These are phyloP conservation scores for Boletellus sp. DNA, from an alignment of 768 basidiomycete species.

Conservation along the genomic window DNA sequence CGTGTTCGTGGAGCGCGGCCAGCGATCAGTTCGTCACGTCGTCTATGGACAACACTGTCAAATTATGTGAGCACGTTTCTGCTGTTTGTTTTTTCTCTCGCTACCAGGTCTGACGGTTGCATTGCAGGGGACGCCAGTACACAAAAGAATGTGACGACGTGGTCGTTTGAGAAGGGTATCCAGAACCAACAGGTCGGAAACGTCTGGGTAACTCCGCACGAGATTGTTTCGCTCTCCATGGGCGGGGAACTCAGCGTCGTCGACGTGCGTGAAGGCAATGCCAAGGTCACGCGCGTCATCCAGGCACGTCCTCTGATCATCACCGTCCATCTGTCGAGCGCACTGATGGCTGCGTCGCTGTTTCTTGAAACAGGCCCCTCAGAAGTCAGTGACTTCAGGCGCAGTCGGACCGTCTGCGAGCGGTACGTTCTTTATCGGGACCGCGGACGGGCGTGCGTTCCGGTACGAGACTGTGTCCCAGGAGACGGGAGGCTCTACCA, in stretches of 20 bases:
- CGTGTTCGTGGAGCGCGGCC: conserved; percentile 76
- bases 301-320: conserved; percentile 42
- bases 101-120: neutral
- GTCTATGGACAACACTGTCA: conserved; percentile 83
- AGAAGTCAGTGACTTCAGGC: conserved; percentile 73
- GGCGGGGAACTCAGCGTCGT: conserved; percentile 79
- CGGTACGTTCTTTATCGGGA: conserved; percentile 76
- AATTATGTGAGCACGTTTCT: conserved; percentile 55
- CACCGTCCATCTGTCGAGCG: neutral
- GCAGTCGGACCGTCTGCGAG: conserved; percentile 32
- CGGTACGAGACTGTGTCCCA: conserved; percentile 47
- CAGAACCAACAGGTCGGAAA: conserved; percentile 84
- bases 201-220: conserved; percentile 68
- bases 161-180: conserved; percentile 72
- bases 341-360: neutral
- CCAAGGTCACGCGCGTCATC: conserved; percentile 58
- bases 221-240: conserved; percentile 80
- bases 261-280: conserved; percentile 60
- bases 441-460: conserved; percentile 72
- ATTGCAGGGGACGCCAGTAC: conserved; percentile 75
- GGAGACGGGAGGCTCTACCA: conserved; percentile 23
- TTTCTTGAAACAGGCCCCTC: conserved; percentile 56
- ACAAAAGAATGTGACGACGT: conserved; percentile 61
- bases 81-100: neutral
- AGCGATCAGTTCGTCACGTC: conserved; percentile 75